phyloP scores from a whole-genome alignment of 345 rosid genomes.

The Populus deltoides region DNA sequence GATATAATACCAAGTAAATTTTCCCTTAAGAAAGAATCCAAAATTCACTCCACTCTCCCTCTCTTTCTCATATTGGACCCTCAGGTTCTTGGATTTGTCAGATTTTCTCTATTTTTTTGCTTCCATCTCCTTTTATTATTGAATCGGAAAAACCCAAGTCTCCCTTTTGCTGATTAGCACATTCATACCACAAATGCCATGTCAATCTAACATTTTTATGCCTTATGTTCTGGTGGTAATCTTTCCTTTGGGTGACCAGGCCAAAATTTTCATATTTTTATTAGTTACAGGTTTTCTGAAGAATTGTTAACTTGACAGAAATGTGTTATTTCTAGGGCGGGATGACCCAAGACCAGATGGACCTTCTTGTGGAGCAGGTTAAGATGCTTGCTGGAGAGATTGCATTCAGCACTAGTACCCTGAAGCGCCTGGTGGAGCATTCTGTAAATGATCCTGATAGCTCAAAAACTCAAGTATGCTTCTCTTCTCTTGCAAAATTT shows the following conservation, averaged over 20 bases:
- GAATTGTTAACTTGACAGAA: background rate
- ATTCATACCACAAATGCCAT: background rate
- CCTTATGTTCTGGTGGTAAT: background rate
- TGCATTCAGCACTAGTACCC: constrained; percentile 87
- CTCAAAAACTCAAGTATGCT: constrained; percentile 68
- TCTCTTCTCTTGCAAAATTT: background rate
- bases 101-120: too few species aligned
- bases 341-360: constrained; percentile 88
- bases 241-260: background rate
- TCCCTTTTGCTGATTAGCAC: background rate
- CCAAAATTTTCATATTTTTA: background rate
- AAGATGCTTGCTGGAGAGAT: constrained; percentile 99
- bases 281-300: background rate
- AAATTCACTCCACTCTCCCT: background rate
- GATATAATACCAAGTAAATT: background rate
- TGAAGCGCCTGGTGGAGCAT: constrained; percentile 92
- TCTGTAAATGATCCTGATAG: constrained; percentile 79
- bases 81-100: background rate
- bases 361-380: constrained; percentile 95
- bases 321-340: constrained; percentile 47
- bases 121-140: background rate
- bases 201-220: background rate
- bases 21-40: background rate
- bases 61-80: background rate
- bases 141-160: background rate